These are phyloP conservation scores for Bipolaris zeicola DNA, from an alignment of 2,329 filamentous ascomycete species.

Conservation along the genomic window DNA sequence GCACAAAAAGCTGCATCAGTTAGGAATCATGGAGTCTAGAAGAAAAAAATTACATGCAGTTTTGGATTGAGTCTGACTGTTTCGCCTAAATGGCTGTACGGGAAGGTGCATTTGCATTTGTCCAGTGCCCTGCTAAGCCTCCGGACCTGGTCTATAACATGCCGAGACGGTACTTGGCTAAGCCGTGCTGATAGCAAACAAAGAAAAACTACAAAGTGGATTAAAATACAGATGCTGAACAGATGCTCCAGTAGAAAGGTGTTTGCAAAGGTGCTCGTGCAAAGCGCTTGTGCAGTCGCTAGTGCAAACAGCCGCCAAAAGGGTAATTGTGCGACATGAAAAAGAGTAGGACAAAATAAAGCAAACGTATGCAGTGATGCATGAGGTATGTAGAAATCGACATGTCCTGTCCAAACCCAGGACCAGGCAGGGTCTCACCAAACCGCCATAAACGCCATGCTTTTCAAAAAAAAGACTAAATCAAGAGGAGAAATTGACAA, in stretches of 20 bases:
- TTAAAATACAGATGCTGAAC: conserved; percentile 17
- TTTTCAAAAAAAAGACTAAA: conserved; percentile 21
- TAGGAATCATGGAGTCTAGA: not conserved
- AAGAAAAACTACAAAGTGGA: conserved; percentile 16
- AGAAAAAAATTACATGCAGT: conserved; percentile 10
- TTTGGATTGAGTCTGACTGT: conserved; percentile 16
- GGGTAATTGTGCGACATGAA: conserved; percentile 12
- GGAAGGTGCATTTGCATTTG: conserved; percentile 9
- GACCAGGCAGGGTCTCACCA: conserved; percentile 2
- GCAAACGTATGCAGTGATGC: conserved; percentile 12
- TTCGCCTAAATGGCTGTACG: conserved; percentile 16
- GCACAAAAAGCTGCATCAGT: conserved; percentile 3
- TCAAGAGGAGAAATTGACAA: conserved; percentile 14
- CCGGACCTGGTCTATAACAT: conserved; percentile 10
- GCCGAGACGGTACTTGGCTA: conserved; percentile 12
- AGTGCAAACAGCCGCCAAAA: conserved; percentile 23
- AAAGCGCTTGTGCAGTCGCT: conserved; percentile 28
- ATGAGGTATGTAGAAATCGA: conserved; percentile 9
- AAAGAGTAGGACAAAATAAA: conserved; percentile 1
- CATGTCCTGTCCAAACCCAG: conserved; percentile 7
- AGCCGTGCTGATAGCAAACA: conserved; percentile 17
- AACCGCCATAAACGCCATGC: conserved; percentile 27
- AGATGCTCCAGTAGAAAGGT: conserved; percentile 18
- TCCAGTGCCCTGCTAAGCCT: conserved; percentile 9
- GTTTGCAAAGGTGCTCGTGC: conserved; percentile 25